phyloP scores from a whole-genome alignment of 1,284 basidiomycete species.

The Trametes hirsuta region DNA sequence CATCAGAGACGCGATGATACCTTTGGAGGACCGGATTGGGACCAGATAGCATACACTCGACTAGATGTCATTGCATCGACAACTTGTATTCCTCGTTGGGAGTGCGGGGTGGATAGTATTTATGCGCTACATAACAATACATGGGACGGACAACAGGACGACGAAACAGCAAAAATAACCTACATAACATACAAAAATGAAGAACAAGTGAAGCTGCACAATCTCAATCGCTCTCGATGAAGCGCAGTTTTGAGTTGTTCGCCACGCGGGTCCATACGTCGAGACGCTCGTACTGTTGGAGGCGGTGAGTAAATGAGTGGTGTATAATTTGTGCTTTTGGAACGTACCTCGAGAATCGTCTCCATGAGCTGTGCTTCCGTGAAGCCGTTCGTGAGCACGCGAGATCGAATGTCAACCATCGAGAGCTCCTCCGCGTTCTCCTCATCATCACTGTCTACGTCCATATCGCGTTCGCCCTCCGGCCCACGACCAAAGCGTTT shows the following conservation, averaged over 20 bases:
- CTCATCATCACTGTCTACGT: constrained; percentile 52
- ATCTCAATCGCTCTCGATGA: constrained; percentile 37
- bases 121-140: constrained; percentile 33
- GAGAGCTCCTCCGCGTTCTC: constrained; percentile 71
- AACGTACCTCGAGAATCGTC: constrained; percentile 74
- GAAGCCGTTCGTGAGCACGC: constrained; percentile 85
- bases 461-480: constrained; percentile 63
- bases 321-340: not conserved
- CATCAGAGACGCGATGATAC: constrained; percentile 46
- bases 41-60: not conserved
- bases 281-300: constrained; percentile 77
- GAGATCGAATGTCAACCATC: constrained; percentile 83
- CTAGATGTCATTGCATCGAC: constrained; percentile 6
- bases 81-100: constrained; percentile 19
- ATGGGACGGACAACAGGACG: constrained; percentile 22
- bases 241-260: constrained; percentile 75
- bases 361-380: constrained; percentile 90
- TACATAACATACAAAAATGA: constrained; percentile 24
- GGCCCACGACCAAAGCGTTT: constrained; percentile 66
- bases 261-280: constrained; percentile 78
- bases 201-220: not conserved
- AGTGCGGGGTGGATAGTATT: constrained; percentile 21
- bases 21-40: not conserved
- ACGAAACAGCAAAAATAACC: constrained; percentile 22
- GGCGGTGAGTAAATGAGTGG: not conserved